Conservation (phyloP, 257 asterid species). For the Lycium ferocissimum region DNA sequence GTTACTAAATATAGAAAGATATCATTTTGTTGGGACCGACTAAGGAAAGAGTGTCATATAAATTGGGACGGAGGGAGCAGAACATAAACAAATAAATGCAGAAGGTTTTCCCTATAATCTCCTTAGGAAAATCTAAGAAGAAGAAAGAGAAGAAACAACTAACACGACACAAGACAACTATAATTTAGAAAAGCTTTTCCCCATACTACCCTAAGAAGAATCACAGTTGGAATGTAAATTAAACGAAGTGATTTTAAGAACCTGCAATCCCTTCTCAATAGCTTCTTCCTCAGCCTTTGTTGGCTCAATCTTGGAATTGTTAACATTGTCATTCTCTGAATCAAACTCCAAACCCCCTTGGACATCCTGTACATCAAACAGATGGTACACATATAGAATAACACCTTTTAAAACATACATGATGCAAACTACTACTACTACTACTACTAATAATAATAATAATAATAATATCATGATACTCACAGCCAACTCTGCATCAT, state of each 20-base stretch:
- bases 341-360: slow-evolving; percentile 71
- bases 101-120: neutral
- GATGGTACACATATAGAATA: slow-evolving; percentile 10
- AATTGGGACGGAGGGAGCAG: neutral
- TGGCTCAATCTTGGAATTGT: slow-evolving; percentile 75
- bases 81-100: neutral
- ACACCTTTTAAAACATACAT: neutral
- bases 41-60: too few relatives aligned
- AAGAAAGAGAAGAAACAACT: too few relatives aligned
- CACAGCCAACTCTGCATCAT: slow-evolving; percentile 68
- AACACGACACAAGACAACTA: neutral
- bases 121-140: neutral
- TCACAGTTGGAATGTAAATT: neutral
- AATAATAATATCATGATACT: slow-evolving; percentile 32
- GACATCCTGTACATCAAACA: slow-evolving; percentile 55
- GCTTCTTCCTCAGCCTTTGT: slow-evolving; percentile 98
- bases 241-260: slow-evolving; percentile 28
- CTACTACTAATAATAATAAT: too few relatives aligned
- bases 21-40: too few relatives aligned
- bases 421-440: neutral
- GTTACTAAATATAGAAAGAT: too few relatives aligned
- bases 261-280: slow-evolving; percentile 93
- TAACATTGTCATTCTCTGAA: slow-evolving; percentile 68
- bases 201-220: neutral
- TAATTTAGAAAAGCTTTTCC: neutral